These are phyloP conservation scores for Stereocaulon alpinum DNA, from an alignment of 495 filamentous ascomycete species.

Conservation along the genomic window DNA sequence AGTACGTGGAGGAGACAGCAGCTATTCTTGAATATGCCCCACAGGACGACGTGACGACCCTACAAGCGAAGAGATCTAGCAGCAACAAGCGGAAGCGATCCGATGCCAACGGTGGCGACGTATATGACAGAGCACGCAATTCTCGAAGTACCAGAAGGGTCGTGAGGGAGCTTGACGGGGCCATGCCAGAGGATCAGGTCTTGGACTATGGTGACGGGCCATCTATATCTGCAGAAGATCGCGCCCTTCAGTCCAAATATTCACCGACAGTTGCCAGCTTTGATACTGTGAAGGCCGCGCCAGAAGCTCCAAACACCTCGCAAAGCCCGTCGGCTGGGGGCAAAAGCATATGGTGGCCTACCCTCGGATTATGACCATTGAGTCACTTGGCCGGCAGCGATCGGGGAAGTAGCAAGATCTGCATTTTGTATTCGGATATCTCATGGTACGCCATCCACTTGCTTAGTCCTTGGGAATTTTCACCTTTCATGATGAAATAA, in stretches of 20 bases:
- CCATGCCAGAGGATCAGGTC: conserved; percentile 1
- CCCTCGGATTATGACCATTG: conserved; percentile 1
- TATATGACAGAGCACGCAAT: not conserved
- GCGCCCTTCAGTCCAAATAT: not conserved
- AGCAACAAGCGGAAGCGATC: conserved; percentile 10
- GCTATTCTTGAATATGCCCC: not conserved
- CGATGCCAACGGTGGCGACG: not conserved
- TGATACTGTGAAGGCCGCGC: not conserved
- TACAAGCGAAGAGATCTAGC: not conserved
- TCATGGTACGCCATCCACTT: not conserved
- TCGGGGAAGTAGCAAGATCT: no score
- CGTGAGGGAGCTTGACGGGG: conserved; percentile 18
- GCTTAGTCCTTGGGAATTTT: not conserved
- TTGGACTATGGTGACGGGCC: conserved; percentile 20
- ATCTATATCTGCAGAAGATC: not conserved
- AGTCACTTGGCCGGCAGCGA: no score
- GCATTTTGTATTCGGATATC: no score
- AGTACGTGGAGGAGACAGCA: not conserved
- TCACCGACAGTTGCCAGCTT: not conserved
- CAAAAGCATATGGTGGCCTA: conserved; percentile 21
- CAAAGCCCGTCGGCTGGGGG: not conserved
- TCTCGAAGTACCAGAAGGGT: conserved; percentile 14
- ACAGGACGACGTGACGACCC: not conserved
- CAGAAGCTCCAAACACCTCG: not conserved
- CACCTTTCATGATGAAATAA: conserved; percentile 24